phyloP scores from a whole-genome alignment of 1,284 basidiomycete species.

The Papiliotrema terrestris region DNA sequence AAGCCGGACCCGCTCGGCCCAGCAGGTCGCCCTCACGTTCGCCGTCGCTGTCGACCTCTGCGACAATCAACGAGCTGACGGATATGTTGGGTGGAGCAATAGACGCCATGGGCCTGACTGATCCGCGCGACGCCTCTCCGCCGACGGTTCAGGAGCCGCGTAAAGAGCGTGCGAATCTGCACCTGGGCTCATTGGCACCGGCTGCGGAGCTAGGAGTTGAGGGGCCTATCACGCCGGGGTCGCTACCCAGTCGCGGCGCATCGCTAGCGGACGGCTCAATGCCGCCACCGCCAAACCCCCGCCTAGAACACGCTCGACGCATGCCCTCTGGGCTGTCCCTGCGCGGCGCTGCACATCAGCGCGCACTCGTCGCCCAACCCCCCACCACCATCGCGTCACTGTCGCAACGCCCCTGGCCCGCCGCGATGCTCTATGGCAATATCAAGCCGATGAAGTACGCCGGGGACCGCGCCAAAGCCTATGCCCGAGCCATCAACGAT shows the following conservation, averaged over 20 bases:
- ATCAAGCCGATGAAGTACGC: constrained; percentile 60
- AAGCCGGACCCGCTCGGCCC: constrained; percentile 5
- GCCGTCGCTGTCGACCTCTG: constrained; percentile 11
- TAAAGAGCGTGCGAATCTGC: constrained; percentile 8
- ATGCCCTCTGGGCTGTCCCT: constrained; percentile 1
- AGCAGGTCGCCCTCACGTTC: constrained; percentile 53
- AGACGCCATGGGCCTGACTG: constrained; percentile 42
- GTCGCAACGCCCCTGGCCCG: constrained; percentile 58
- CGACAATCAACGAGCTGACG: constrained; percentile 43
- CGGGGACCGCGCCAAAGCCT: constrained; percentile 69
- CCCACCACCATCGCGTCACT: constrained; percentile 36
- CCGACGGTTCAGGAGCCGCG: constrained; percentile 28
- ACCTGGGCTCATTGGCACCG: constrained; percentile 31
- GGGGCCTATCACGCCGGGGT: constrained; percentile 18
- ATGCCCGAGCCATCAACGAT: constrained; percentile 80
- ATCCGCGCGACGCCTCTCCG: constrained; percentile 37
- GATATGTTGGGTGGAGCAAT: constrained; percentile 47
- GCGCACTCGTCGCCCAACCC: constrained; percentile 10
- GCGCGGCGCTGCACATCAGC: background rate
- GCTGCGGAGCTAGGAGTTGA: constrained; percentile 57
- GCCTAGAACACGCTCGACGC: background rate
- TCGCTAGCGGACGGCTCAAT: constrained; percentile 8
- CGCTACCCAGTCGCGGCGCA: constrained; percentile 46
- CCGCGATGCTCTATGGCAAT: constrained; percentile 71
- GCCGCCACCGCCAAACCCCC: constrained; percentile 4